Base-by-base conservation (phyloP, 2,329 filamentous ascomycete species). In the Aschersonia sp. region DNA sequence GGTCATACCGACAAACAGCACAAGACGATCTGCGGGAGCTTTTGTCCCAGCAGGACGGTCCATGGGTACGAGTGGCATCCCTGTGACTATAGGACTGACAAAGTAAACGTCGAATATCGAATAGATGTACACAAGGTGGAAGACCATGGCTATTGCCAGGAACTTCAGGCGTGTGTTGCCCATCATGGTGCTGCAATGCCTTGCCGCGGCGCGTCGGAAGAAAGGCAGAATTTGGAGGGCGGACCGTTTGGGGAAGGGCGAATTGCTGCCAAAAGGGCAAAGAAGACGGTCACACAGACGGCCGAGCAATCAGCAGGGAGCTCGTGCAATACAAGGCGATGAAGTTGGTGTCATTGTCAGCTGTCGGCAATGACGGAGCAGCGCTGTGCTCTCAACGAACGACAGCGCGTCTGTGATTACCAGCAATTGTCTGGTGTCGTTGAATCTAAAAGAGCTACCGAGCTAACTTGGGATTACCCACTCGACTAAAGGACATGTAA, bases 71-170 rank as follows among this genome's bases (percentile, higher is more conserved):
- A 89, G 77, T 59, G 77, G 80, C 92, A 98, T 98, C 61, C 92
- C 92, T 70, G 84, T 85, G 48, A 97, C 92, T 56, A 98, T 92
- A 29, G 92, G 92, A 63, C 89, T 96, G 61, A 96, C 89, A 62
- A 98, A 98, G 68, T 98, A 97, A 54, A 97, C 92, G 65, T 96
- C 89, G 68, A 98, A 98, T 59, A 97, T 97, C 51, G 89, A 95
- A 62, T 84, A 85, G 49, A 95, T 84, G 65, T 98, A 98, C 54
- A 94, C 78, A 47, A 97, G 65, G 67, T 98, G 94, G 64, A 98
- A 98, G 51, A 91, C 70, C 61, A 96, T 77, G 57, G 92, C 92
- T 61, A 94, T 78, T 62, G 84, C 82, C 65, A 97, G 69, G 64
- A 98, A 97, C 61, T 82, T 83, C 60, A 85, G 78, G 61, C 89